Conservation (phyloP, 345 rosid species). For the Camelina hispida region DNA sequence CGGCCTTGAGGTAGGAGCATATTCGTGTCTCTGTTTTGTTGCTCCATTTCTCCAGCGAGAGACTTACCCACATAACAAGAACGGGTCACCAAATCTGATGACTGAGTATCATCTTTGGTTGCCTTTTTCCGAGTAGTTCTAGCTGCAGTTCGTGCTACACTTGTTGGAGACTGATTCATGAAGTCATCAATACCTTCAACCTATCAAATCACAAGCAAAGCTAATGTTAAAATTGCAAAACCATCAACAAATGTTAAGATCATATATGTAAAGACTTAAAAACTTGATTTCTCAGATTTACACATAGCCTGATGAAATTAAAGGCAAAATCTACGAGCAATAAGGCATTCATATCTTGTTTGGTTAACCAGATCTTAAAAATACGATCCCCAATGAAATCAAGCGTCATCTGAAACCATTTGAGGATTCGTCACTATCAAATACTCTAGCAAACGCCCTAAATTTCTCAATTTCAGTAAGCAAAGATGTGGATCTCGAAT, state of each 20-base stretch:
- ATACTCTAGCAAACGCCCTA: neutral
- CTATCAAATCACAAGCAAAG: slow-evolving; percentile 41
- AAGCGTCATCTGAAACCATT: neutral
- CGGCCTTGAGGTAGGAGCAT: slow-evolving; percentile 41
- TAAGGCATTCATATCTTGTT: neutral
- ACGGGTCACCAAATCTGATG: slow-evolving; percentile 49
- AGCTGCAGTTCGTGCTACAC: slow-evolving; percentile 47
- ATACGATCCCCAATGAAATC: neutral
- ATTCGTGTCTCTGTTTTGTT: slow-evolving; percentile 49
- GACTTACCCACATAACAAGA: slow-evolving; percentile 51
- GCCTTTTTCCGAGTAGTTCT: slow-evolving; percentile 62
- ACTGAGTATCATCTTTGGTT: slow-evolving; percentile 47
- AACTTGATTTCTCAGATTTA: neutral
- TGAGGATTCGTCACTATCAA: slow-evolving; percentile 8
- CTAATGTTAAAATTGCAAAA: neutral
- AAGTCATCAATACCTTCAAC: slow-evolving; percentile 85
- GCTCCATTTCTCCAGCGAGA: slow-evolving; percentile 45
- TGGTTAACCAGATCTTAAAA: neutral
- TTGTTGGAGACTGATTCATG: slow-evolving; percentile 52
- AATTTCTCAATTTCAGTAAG: neutral
- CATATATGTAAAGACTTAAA: neutral
- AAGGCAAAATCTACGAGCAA: neutral
- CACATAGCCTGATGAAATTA: no score
- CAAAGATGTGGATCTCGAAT: neutral
- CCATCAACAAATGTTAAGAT: slow-evolving; percentile 4